Evolutionary conservation across 805 yeast genomes (phyloP), one percentile per base, ranked within the genome.

Genomic region (Blastobotrys chiropterorum): DNA sequence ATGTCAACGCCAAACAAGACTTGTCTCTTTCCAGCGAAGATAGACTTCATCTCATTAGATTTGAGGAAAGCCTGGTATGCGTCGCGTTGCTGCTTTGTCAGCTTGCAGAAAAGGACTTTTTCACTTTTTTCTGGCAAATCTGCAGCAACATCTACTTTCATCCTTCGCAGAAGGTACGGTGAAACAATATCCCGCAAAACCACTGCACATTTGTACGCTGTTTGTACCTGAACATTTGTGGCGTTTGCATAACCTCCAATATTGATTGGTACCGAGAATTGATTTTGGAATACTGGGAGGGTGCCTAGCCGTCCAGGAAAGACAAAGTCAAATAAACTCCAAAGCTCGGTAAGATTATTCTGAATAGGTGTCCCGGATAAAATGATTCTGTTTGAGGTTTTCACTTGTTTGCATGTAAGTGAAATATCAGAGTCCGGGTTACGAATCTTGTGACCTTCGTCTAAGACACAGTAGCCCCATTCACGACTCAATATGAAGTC

Each of bases 161-260:
- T 82, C 47, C 99, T 73, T 57, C 99, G 72, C 46, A 94, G 69
- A 49, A 94, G 69, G 66, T 90, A 94, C 0, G 99, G 99, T 2
- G 96, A 81, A 8, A 94, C 88, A 58, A 92, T 69, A 60, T 94
- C 96, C 48, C 96, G 74, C 49, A 94, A 70, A 2, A 92, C 83
- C 3, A 90, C 94, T 0, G 99, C 99, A 71, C 98, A 94, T 65
- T 89, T 89, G 64, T 88, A 90, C 1, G 97, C 97, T 1, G 97
- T 84, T 64, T 92, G 97, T 0, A 94, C 98, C 65, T 94, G 97
- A 2, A 94, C 80, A 65, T 94, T 94, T 1, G 95, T 82, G 0
- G 99, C 98, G 71, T 92, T 94, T 1, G 99, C 96, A 69, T 94
- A 94, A 0, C 99, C 99, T n/a, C 99, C 99, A 65, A 87, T 77